Conservation (phyloP, 441 rosid species). For the Euphorbia neoarborescens region DNA sequence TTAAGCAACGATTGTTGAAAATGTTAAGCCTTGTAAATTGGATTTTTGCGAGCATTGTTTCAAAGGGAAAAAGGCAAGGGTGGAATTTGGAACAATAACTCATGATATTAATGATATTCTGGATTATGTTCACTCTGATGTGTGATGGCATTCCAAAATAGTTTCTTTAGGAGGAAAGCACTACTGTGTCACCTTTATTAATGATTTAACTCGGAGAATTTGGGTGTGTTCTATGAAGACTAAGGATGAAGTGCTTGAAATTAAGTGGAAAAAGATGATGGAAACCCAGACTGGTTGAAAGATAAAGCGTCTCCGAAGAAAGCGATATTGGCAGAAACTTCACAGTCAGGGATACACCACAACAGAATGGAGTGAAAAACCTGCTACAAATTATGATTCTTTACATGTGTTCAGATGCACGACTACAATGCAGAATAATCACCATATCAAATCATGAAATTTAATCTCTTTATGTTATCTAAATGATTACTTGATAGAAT, state of each 20-base stretch:
- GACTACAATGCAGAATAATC: too few species aligned
- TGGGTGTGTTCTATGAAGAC: background rate
- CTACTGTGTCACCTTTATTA: background rate
- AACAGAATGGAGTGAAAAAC: background rate
- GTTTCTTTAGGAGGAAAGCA: background rate
- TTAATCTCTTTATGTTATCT: background rate
- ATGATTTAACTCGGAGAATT: background rate
- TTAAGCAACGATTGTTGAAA: background rate
- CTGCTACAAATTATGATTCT: background rate
- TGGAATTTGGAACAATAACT: too few species aligned
- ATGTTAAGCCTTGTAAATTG: background rate
- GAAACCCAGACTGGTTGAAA: too few species aligned
- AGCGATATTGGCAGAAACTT: background rate
- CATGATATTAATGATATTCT: too few species aligned
- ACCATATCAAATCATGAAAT: too few species aligned
- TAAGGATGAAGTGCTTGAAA: background rate
- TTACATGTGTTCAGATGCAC: too few species aligned
- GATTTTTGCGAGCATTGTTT: background rate
- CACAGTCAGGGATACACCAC: background rate
- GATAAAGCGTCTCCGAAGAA: background rate
- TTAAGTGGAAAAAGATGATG: background rate
- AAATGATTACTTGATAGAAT: slow-evolving; percentile 34
- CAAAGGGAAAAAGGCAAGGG: too few species aligned
- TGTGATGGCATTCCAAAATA: background rate
- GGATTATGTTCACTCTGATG: background rate